Conservation (phyloP, 495 filamentous ascomycete species). For the Lineolata rhizophorae region DNA sequence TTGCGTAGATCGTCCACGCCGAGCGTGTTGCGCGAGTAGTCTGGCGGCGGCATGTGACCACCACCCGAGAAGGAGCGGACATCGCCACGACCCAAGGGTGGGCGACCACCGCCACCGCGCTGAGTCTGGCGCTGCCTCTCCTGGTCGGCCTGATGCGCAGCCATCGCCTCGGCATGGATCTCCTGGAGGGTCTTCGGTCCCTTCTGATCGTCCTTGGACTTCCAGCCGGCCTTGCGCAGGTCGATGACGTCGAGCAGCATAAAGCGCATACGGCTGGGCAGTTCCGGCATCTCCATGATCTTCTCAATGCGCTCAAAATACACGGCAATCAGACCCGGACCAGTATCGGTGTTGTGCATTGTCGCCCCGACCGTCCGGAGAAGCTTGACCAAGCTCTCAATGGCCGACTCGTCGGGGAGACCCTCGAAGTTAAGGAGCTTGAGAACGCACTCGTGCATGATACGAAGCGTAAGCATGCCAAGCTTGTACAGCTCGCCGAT, state of each 20-base stretch:
- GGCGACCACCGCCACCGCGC: slow-evolving; percentile 36
- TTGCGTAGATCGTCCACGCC: slow-evolving; percentile 75
- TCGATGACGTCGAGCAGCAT: slow-evolving; percentile 94
- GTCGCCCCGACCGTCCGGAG: slow-evolving; percentile 76
- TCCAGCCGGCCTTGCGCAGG: slow-evolving; percentile 51
- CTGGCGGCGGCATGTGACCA: slow-evolving; percentile 39
- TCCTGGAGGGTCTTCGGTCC: slow-evolving; percentile 91
- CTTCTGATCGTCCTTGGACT: slow-evolving; percentile 70
- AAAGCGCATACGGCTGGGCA: slow-evolving; percentile 76
- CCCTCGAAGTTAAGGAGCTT: slow-evolving; percentile 92
- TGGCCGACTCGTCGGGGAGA: slow-evolving; percentile 80
- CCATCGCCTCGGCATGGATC: slow-evolving; percentile 64
- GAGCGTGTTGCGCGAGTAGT: slow-evolving; percentile 57
- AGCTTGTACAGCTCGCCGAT: slow-evolving; percentile 99
- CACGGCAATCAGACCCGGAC: slow-evolving; percentile 63
- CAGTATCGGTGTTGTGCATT: slow-evolving; percentile 56
- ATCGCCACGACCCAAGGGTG: slow-evolving; percentile 61
- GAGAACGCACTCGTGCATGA: slow-evolving; percentile 98
- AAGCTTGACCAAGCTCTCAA: slow-evolving; percentile 84
- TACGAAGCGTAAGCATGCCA: slow-evolving; percentile 92
- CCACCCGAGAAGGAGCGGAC: slow-evolving; percentile 50
- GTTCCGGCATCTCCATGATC: slow-evolving; percentile 51
- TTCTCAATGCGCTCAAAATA: slow-evolving; percentile 76
- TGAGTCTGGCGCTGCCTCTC: slow-evolving; percentile 37
- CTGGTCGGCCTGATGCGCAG: slow-evolving; percentile 40